Evolutionary conservation across 176 grass and related monocot genomes (phyloP).

Genomic region (Alopecurus myosuroides): DNA sequence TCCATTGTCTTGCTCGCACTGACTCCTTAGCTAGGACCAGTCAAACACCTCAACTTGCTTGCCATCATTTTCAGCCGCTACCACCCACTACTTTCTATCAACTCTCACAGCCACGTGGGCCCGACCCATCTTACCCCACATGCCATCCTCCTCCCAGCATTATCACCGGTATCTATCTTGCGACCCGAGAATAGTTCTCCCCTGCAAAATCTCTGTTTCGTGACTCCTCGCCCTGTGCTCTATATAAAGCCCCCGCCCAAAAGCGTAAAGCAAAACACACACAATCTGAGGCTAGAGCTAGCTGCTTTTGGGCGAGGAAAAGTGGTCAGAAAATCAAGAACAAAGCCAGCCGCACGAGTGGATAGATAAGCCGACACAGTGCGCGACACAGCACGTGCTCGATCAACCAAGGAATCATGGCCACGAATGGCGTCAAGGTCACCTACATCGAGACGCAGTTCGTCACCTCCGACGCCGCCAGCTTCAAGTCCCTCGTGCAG

Average conservation of each 20-base stretch:
- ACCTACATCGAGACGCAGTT: constrained; percentile 49
- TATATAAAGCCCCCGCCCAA: not conserved
- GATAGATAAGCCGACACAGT: not conserved
- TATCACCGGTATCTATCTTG: too few species aligned
- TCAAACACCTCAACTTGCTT: constrained; percentile 5
- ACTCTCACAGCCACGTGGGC: not conserved
- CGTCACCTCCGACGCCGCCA: constrained; percentile 34
- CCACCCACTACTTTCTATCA: not conserved
- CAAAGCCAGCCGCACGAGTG: not conserved
- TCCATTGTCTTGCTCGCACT: not conserved
- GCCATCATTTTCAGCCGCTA: not conserved
- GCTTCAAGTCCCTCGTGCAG: constrained; percentile 57
- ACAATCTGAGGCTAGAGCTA: not conserved
- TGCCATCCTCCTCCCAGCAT: not conserved
- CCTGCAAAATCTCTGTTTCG: not conserved
- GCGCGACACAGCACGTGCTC: not conserved
- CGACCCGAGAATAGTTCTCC: not conserved
- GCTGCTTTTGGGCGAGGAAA: not conserved
- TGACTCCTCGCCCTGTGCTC: too few species aligned
- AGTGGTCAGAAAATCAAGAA: not conserved
- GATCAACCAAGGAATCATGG: not conserved
- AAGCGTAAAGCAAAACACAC: not conserved
- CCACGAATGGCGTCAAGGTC: constrained; percentile 29
- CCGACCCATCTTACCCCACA: not conserved
- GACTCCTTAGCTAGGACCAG: not conserved